Percentiles rank a stretch among this genome's conserved stretches.
phyloP scores from a whole-genome alignment of 2,329 filamentous ascomycete genomes.

The Fusarium dimerum region DNA sequence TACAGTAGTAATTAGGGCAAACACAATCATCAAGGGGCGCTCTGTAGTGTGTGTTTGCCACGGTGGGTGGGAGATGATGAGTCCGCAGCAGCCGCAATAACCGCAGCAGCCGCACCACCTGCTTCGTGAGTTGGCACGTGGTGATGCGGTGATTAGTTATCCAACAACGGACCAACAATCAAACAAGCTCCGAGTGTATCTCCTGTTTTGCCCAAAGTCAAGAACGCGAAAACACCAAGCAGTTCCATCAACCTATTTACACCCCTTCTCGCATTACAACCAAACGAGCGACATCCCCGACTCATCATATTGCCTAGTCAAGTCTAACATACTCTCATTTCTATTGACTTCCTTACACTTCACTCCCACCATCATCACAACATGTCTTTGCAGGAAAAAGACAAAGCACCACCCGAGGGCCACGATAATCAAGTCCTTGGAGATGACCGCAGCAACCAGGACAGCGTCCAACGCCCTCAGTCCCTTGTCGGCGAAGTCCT shows the following conservation, averaged over 20 bases:
- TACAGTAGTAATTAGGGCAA: no score
- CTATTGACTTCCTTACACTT: not conserved
- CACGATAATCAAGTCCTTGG: not conserved
- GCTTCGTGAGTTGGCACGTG: not conserved
- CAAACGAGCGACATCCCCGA: no score
- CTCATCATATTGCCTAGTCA: not conserved
- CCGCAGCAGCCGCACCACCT: slow-evolving; percentile 6
- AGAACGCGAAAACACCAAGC: no score
- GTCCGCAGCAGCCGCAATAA: slow-evolving; percentile 7
- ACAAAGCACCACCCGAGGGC: slow-evolving; percentile 1
- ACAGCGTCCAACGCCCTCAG: slow-evolving; percentile 1
- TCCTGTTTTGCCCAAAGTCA: no score
- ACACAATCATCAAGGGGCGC: not conserved
- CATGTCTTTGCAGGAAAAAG: slow-evolving; percentile 4
- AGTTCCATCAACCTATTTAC: no score
- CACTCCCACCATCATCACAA: not conserved
- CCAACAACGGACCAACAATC: no score
- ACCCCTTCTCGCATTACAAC: no score
- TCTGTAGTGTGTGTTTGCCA: no score
- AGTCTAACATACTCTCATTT: not conserved
- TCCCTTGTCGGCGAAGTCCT: slow-evolving; percentile 2
- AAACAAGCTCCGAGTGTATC: no score
- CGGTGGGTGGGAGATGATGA: not conserved
- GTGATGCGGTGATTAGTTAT: not conserved
- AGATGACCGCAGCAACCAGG: not conserved